Conservation (phyloP, 202 grass and related monocot genomes). For the Hordeum pubiflorum region DNA sequence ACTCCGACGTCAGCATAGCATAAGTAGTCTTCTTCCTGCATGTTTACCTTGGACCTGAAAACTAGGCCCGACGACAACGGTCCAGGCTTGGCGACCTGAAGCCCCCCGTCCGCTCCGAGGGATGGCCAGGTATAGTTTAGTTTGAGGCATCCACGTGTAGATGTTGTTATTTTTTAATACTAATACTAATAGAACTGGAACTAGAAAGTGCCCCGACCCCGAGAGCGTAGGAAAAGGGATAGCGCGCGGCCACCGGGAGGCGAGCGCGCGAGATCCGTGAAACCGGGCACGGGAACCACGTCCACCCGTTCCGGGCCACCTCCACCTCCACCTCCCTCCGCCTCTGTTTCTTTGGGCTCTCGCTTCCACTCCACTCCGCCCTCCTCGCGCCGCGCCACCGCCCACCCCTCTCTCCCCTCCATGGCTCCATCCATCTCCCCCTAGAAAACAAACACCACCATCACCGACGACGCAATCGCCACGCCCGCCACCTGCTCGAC, state of each 20-base stretch:
- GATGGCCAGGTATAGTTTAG: too few relatives aligned
- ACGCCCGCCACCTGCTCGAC: slow-evolving; percentile 4
- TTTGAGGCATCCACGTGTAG: too few relatives aligned
- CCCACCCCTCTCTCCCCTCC: not conserved
- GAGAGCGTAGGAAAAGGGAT: not conserved
- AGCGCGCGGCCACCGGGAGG: not conserved
- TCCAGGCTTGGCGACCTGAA: too few relatives aligned
- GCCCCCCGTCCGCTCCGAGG: too few relatives aligned
- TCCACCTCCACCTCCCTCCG: accelerated
- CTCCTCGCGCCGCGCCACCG: not conserved
- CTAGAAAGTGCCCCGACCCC: too few relatives aligned
- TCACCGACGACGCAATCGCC: not conserved
- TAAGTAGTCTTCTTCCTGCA: too few relatives aligned
- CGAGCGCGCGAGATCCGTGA: not conserved
- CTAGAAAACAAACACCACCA: not conserved
- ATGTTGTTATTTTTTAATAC: too few relatives aligned
- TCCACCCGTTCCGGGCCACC: not conserved
- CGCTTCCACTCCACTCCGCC: not conserved
- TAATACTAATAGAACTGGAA: too few relatives aligned
- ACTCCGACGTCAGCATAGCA: too few relatives aligned
- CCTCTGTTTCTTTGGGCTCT: not conserved
- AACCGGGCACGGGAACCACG: slow-evolving; percentile 1
- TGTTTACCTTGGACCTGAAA: too few relatives aligned
- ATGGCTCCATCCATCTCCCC: too few relatives aligned
- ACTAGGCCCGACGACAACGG: too few relatives aligned